These are phyloP conservation scores for Epichloe scottii DNA, from an alignment of 2,329 filamentous ascomycete genomes.

Conservation along the genomic window DNA sequence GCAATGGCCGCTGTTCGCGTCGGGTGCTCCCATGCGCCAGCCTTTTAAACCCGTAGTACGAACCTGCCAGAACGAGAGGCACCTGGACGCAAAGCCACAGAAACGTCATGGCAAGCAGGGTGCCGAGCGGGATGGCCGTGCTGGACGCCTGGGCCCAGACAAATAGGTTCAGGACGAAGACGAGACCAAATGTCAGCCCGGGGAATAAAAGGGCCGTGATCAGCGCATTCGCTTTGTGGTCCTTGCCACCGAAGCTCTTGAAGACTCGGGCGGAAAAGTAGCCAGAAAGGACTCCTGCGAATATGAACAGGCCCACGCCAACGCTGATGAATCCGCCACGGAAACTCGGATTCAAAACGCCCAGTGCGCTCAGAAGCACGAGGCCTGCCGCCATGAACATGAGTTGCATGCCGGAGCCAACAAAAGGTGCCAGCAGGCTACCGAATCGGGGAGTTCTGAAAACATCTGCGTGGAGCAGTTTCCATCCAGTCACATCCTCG, in stretches of 20 bases:
- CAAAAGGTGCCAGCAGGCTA: slow-evolving; percentile 62
- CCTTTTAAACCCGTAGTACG: slow-evolving; percentile 63
- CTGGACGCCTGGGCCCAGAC: slow-evolving; percentile 84
- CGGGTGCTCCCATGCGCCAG: slow-evolving; percentile 65
- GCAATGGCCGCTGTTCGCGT: slow-evolving; percentile 62
- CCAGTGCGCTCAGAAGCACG: slow-evolving; percentile 59
- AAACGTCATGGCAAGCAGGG: slow-evolving; percentile 56
- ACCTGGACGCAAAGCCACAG: slow-evolving; percentile 81
- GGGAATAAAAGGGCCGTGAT: slow-evolving; percentile 70
- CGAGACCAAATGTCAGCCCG: slow-evolving; percentile 58
- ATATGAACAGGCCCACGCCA: slow-evolving; percentile 68
- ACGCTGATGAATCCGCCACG: slow-evolving; percentile 83
- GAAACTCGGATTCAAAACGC: slow-evolving; percentile 74
- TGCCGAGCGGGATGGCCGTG: slow-evolving; percentile 75
- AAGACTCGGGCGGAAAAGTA: slow-evolving; percentile 79
- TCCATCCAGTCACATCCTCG: slow-evolving; percentile 81
- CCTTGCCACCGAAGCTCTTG: slow-evolving; percentile 66
- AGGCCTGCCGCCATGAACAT: slow-evolving; percentile 69
- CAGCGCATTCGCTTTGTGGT: slow-evolving; percentile 64
- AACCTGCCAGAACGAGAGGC: slow-evolving; percentile 69
- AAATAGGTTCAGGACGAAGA: slow-evolving; percentile 77
- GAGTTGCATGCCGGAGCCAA: slow-evolving; percentile 79
- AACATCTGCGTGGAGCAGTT: slow-evolving; percentile 76
- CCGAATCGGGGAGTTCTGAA: slow-evolving; percentile 64
- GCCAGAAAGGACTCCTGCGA: slow-evolving; percentile 73